Base-by-base conservation (phyloP, 371 early-diverging fungal species). In the Catenaria anguillulae region DNA sequence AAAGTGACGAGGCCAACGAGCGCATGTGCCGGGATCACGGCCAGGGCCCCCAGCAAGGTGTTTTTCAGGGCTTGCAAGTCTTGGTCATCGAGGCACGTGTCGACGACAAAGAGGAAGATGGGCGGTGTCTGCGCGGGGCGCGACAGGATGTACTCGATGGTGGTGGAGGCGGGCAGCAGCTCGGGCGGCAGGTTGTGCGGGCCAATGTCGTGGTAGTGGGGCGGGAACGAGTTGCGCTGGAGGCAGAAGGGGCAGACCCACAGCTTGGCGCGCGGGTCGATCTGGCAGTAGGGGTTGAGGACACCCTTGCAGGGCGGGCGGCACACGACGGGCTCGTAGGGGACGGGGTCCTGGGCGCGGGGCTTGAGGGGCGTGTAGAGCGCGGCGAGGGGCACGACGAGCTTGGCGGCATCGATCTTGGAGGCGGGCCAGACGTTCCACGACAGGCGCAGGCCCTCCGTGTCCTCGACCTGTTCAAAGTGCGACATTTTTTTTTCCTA, bases 171-270 rank as follows among this genome's bases (percentile, higher is more conserved):
- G 54, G 85, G 86, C 62, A 94, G 72, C 65, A 99, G 76, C 75
- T 99, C 99, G n/a, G 95, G 89, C 2, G 99, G 98, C 65, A 99
- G 81, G 67, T 93, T 92, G 61, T 88, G 87, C 61, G 82, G 84
- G 37, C 92, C 86, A 65, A 99, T 97, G 71, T 98, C 97, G 69
- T 88, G 85, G 74, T 99, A 99, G 69, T 99, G 99, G 64, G 95
- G 90, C 43, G 99, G 99, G 67, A 99, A 88, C 64, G 86, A 86
- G 75, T 99, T 99, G 65, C 97, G 88, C 70, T 88, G 87, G 66
- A 93, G 75, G 70, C 99, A 99, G 76, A 99, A 97, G 12, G 97
- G 90, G 73, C 99, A 99, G 65, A 92, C 92, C 99, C 99, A 99
- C 56, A 96, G 81, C 73, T 91, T 91, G 60, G 85, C 87, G 46